Base-by-base conservation (phyloP, 352 stramenopile species). In the Thalassiosira exigua region DNA sequence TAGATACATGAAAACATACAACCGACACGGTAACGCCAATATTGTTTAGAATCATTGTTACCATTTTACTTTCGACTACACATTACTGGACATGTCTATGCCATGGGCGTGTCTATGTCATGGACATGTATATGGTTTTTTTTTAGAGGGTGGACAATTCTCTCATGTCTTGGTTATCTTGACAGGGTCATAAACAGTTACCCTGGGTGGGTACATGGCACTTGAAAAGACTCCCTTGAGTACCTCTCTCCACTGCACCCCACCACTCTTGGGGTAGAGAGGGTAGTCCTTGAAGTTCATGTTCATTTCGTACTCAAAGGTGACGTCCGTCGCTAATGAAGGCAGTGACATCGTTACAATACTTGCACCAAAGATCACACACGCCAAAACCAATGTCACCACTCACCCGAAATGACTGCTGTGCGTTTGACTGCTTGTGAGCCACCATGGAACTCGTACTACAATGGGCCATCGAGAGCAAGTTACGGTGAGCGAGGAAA, bases 161-260 rank as follows among this genome's bases (percentile, higher is more conserved):
- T 29, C 26, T 61, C 26, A 0, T 69, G 44, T 26, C 33, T 48
- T 22, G 19, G 57, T 53, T 59, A 88, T 89, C 22, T 84, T 33
- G 1, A 87, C 57, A n/a, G 82, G 62, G 39, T 81, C 70, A 68
- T 85, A 87, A 19, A 89, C 62, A 19, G 75, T 85, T 22, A 89
- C 5, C 27, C 80, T 79, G 26, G 82, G 82, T 44, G 60, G 60
- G 42, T 86, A 89, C 44, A 48, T 41, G 51, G 68, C 52, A 19
- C 70, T 85, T 27, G 78, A 75, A 70, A 89, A 89, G 11, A 83
- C 42, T 7, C 79, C 69, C 12, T 80, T 29, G 12, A 89, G 17
- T 32, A 65, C 53, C 27, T 65, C 50, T 53, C 78, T 74, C 78
- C 78, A 89, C 19, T 82, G 19, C 3, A 48, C 60, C 26, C 4